Percentiles rank a stretch among this genome's conserved stretches.
Evolutionary conservation across 768 basidiomycete genomes (phyloP).

Genomic region (Pleurotus cornucopiae): DNA sequence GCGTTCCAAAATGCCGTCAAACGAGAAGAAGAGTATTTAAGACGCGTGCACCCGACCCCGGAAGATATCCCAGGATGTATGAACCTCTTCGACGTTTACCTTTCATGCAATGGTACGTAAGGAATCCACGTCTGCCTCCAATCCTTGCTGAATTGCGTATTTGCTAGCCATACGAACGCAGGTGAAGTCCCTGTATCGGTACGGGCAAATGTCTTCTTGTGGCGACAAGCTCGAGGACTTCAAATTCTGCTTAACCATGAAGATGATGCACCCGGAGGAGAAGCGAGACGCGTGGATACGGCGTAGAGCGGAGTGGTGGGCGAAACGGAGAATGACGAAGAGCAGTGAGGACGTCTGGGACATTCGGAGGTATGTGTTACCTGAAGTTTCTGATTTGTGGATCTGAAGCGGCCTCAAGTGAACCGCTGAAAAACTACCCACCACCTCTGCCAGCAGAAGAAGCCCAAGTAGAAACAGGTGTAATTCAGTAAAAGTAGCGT

Average conservation of each 20-base stretch:
- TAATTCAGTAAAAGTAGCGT: not conserved
- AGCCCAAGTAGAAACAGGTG: not conserved
- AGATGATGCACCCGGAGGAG: constrained; percentile 72
- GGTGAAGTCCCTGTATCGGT: constrained; percentile 81
- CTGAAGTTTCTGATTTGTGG: not conserved
- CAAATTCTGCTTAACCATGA: constrained; percentile 90
- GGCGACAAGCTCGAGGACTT: constrained; percentile 81
- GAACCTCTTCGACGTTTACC: constrained; percentile 66
- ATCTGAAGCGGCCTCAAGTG: not conserved
- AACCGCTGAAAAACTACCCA: constrained; percentile 5
- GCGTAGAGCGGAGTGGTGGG: constrained; percentile 94
- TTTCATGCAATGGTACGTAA: constrained; percentile 62
- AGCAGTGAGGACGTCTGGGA: constrained; percentile 98
- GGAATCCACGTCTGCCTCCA: not conserved
- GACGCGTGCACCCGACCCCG: constrained; percentile 62
- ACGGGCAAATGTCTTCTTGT: constrained; percentile 73
- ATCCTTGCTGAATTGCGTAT: not conserved
- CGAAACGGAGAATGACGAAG: constrained; percentile 61
- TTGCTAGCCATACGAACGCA: constrained; percentile 71
- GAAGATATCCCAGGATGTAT: constrained; percentile 84
- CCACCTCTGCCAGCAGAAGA: not conserved
- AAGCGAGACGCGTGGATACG: constrained; percentile 81
- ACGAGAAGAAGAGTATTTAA: constrained; percentile 68
- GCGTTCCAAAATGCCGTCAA: constrained; percentile 54
- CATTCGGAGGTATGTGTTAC: constrained; percentile 54